These are phyloP conservation scores for Chalciporus chontae DNA, from an alignment of 768 basidiomycete genomes.

Conservation along the genomic window DNA sequence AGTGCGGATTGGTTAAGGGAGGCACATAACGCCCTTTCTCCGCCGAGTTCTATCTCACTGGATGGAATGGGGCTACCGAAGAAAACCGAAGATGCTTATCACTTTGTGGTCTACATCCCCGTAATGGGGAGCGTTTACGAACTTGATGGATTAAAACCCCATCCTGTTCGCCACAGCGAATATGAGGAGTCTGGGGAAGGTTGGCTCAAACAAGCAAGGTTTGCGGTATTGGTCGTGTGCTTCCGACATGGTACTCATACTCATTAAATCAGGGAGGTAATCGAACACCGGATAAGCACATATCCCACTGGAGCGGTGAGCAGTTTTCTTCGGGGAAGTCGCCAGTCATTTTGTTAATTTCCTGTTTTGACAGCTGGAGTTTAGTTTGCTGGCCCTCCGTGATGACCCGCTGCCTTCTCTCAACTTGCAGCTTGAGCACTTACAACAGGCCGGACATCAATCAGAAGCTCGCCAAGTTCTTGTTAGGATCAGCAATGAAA, in stretches of 20 bases:
- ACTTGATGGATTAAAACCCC: conserved; percentile 82
- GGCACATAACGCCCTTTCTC: conserved; percentile 91
- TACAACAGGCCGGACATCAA: conserved; percentile 41
- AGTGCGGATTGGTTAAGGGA: conserved; percentile 77
- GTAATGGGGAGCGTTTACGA: conserved; percentile 83
- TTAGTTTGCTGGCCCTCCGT: conserved; percentile 85
- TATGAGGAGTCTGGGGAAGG: conserved; percentile 68
- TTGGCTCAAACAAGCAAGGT: conserved; percentile 83
- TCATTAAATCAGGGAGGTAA: conserved; percentile 57
- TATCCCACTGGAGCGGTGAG: conserved; percentile 87
- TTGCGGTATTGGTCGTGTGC: conserved; percentile 11
- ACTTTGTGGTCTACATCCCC: conserved; percentile 94
- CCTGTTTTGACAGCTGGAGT: conserved; percentile 62
- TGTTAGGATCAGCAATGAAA: conserved; percentile 60
- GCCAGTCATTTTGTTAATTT: conserved; percentile 7
- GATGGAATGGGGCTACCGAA: conserved; percentile 75
- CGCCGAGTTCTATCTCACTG: conserved; percentile 82
- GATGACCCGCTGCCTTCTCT: conserved; percentile 76
- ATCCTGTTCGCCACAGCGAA: conserved; percentile 78
- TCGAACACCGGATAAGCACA: conserved; percentile 84
- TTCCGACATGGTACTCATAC: conserved; percentile 17
- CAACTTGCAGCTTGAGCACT: conserved; percentile 50
- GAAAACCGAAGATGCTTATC: conserved; percentile 83
- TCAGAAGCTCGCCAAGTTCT: conserved; percentile 50
- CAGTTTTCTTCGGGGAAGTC: conserved; percentile 12